phyloP scores from a whole-genome alignment of 345 rosid genomes.

The Garcia nutans region DNA sequence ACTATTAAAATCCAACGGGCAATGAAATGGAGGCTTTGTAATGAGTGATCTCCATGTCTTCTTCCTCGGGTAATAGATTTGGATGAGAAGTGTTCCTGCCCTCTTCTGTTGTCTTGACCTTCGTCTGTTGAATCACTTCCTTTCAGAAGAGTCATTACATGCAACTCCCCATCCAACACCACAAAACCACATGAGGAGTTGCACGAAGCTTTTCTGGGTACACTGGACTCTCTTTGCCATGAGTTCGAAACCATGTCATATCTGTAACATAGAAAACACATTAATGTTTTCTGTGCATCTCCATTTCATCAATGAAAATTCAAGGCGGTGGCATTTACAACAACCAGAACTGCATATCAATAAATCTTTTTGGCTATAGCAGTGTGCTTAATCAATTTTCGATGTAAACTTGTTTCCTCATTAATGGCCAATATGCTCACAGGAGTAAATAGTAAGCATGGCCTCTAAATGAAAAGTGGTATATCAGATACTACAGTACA shows the following conservation, averaged over 20 bases:
- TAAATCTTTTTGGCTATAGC: too few species aligned
- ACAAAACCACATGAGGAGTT: constrained; percentile 57
- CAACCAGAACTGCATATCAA: neutral
- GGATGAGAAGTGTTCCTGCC: constrained; percentile 54
- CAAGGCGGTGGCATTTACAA: neutral
- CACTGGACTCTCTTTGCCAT: constrained; percentile 61
- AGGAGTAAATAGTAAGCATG: too few species aligned
- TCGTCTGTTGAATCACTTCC: constrained; percentile 49
- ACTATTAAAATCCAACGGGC: constrained; percentile 57
- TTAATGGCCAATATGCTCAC: too few species aligned
- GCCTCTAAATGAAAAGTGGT: too few species aligned
- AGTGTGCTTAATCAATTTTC: too few species aligned
- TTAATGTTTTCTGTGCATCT: neutral
- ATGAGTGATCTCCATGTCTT: constrained; percentile 67
- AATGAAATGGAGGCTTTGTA: constrained; percentile 51
- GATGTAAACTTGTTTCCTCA: too few species aligned
- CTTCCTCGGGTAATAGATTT: constrained; percentile 64
- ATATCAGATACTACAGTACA: too few species aligned
- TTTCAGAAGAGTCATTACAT: constrained; percentile 52
- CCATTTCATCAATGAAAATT: neutral
- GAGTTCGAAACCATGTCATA: constrained; percentile 58
- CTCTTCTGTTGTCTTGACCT: constrained; percentile 46
- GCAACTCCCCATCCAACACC: constrained; percentile 64
- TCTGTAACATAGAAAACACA: constrained; percentile 31
- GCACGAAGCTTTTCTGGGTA: constrained; percentile 52